Evolutionary conservation across 495 filamentous ascomycete species (phyloP), one percentile per base, ranked within the genome.

Genomic region (Penicillium goetzii): DNA sequence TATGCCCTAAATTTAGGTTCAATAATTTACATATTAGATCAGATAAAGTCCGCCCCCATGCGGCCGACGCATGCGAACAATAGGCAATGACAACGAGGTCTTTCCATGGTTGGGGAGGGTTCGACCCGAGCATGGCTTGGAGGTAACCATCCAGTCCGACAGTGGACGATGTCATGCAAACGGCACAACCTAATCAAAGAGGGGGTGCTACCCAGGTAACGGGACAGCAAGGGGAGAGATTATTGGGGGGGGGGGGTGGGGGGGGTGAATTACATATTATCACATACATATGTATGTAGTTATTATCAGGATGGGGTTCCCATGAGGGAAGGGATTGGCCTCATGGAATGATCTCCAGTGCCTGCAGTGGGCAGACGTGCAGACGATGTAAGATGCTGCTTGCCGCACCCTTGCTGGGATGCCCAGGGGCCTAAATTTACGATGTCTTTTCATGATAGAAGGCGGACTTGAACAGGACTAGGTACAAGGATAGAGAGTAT

Each of bases 151-250:
- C 47, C 43, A 32, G 45, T 34, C 28, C 53, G 23, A 30, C 28
- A 67, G 52, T 68, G 60, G 58, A 66, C 60, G 68, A 70, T 70
- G 65, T 72, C 68, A 72, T 72, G 55, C 40, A 59, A 66, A 55
- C 56, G 64, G 47, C 34, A 56, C 36, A 12, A 3, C n/a, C 25
- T 8, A 50, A 36, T 55, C 21, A 33, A 40, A 30, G 25, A 33
- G 54, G 54, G 41, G 34, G 6, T 32, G 5, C 30, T 4, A 32
- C 30, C 43, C 43, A n/a, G 43, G 43, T 47, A 47, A 47, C 21
- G 43, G 19, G 8, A 9, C 43, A 47, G 43, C 19, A 47, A 47
- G 43, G 43, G 43, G 12, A 47, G 21, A 47, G n/a, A 36, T 36
- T 36, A 36, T 14, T 36, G 41, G 21, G 43, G 11, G 19, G 43